phyloP scores from a whole-genome alignment of 148 eudicot genomes.

The Chenopodium berlandieri region DNA sequence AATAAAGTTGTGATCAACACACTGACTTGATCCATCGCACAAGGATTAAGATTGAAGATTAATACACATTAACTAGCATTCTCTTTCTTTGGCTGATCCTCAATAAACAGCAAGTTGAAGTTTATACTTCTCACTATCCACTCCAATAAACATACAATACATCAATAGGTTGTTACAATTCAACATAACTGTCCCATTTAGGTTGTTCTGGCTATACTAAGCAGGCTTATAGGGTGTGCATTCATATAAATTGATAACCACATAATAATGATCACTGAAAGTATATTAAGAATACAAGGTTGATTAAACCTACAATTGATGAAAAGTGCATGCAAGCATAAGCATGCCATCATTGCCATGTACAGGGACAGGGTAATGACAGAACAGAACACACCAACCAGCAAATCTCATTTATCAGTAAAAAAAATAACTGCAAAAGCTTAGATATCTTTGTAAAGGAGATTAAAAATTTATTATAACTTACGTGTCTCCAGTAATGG shows the following conservation, averaged over 20 bases:
- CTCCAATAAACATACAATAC: too few species aligned
- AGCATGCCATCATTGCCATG: background rate
- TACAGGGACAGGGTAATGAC: background rate
- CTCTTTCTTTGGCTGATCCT: background rate
- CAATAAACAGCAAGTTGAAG: background rate
- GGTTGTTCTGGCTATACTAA: too few species aligned
- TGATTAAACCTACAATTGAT: background rate
- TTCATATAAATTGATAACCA: too few species aligned
- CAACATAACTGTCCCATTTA: too few species aligned
- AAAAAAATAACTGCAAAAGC: background rate
- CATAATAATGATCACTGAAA: background rate
- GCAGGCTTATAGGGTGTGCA: too few species aligned
- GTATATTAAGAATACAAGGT: too few species aligned
- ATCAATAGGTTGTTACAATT: too few species aligned
- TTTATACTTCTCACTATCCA: too few species aligned
- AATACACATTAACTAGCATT: background rate
- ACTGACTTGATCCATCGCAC: background rate
- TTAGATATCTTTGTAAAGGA: background rate
- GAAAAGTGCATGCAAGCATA: background rate
- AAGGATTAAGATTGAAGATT: background rate
- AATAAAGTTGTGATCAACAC: too few species aligned
- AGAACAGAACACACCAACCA: background rate
- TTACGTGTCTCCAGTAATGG: slow-evolving; percentile 99
- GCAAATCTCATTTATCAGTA: background rate
- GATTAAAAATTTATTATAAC: slow-evolving; percentile 23